phyloP scores from a whole-genome alignment of 805 yeast genomes.

The Lachancea fermentati region DNA sequence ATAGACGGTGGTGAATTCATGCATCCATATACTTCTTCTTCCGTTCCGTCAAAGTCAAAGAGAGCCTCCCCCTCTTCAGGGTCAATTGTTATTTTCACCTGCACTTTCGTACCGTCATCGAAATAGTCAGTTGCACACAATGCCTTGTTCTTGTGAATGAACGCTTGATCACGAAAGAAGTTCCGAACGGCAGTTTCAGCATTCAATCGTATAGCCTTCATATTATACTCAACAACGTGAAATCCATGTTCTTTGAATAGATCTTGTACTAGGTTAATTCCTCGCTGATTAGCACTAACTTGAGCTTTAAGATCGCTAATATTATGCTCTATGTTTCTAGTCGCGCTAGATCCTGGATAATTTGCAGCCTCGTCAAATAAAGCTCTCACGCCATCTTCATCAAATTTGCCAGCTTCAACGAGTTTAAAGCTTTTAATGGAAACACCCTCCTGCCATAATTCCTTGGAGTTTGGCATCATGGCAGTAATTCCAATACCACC shows the following conservation, averaged over 20 bases:
- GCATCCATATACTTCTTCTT: slow-evolving; percentile 84
- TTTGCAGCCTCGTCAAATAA: slow-evolving; percentile 71
- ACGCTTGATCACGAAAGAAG: slow-evolving; percentile 28
- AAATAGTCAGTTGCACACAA: slow-evolving; percentile 48
- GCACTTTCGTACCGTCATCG: slow-evolving; percentile 77
- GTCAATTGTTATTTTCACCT: slow-evolving; percentile 47
- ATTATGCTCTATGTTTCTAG: slow-evolving; percentile 78
- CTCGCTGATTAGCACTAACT: slow-evolving; percentile 83
- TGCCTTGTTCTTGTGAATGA: slow-evolving; percentile 41
- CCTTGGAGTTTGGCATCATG: slow-evolving; percentile 88
- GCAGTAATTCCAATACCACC: slow-evolving; percentile 92
- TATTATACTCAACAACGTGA: slow-evolving; percentile 58
- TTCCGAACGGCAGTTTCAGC: slow-evolving; percentile 66
- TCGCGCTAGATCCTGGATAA: slow-evolving; percentile 83
- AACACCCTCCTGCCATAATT: slow-evolving; percentile 87
- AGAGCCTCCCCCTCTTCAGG: slow-evolving; percentile 51
- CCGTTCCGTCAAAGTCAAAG: slow-evolving; percentile 83
- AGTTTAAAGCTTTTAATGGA: slow-evolving; percentile 72
- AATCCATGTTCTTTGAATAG: slow-evolving; percentile 60
- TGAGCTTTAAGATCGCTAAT: slow-evolving; percentile 81
- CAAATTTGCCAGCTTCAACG: slow-evolving; percentile 66
- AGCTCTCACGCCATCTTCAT: slow-evolving; percentile 60
- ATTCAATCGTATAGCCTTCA: slow-evolving; percentile 76
- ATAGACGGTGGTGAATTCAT: slow-evolving; percentile 91
- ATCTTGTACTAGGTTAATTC: slow-evolving; percentile 57